Base-by-base conservation (phyloP, 2,329 filamentous ascomycete species). In the Colletotrichum orchidophilum region DNA sequence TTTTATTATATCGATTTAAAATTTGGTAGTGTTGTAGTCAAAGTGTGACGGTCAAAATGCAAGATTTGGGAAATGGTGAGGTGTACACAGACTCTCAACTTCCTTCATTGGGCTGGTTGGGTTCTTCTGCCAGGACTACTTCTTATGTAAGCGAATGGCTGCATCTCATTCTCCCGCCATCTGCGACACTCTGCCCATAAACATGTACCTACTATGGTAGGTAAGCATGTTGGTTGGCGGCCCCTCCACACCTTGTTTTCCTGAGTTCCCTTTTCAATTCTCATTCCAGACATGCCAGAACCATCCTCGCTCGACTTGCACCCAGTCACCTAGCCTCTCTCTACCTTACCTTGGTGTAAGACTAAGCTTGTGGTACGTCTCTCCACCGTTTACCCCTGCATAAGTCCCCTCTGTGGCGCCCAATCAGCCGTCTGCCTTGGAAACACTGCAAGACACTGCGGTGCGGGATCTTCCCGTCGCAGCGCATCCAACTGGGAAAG, bases 141-240 rank as follows among this genome's bases (percentile, higher is more conserved):
- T n/a, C n/a, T n/a, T n/a, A n/a, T n/a, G n/a, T n/a, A n/a, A n/a
- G n/a, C 57, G 21, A 54, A 64, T 39, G 62, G 31, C 21, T 52
- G 26, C 61, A 52, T 58, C 66, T 54, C 61, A 27, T 58, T 39
- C 33, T 58, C 31, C 31, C 26, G 61, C 66, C 46, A 61, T 66
- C 39, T 71, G 57, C 26, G 58, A 68, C 58, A 49, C 50, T 39
- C 58, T 71, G 63, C 35, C 57, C 58, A 18, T 49, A 49, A 63
- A 63, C 7, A 50, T n/a, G n/a, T n/a, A n/a, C n/a, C n/a, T n/a
- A n/a, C n/a, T n/a, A n/a, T n/a, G n/a, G n/a, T n/a, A n/a, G n/a
- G n/a, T 49, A 49, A 63, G 58, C 7, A 50, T 29, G 50, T 27
- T 15, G 33, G 9, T 31, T 46, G 49, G 54, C 24, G 29, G 54